phyloP scores from a whole-genome alignment of 139 green algal species.

The Zygnema circumcarinatum region DNA sequence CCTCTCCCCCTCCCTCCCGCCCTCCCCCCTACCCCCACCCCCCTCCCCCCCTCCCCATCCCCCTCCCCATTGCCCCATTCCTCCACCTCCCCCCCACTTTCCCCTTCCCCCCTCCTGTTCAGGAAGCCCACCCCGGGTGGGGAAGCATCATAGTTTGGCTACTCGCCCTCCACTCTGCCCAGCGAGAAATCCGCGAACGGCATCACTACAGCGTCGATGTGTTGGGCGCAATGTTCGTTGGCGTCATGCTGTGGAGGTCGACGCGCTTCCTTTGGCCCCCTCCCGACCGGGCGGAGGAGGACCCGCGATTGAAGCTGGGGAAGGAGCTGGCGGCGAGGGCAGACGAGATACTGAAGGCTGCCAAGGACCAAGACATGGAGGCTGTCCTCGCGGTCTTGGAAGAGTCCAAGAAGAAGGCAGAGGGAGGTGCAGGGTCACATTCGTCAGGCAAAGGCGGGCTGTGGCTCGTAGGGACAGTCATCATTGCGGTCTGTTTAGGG shows the following conservation, averaged over 20 bases:
- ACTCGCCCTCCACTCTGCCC: conserved; percentile 35
- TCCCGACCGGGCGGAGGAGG: no score
- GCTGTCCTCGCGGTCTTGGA: conserved; percentile 11
- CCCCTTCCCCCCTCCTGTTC: not conserved
- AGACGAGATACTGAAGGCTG: conserved; percentile 21
- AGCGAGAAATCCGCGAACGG: conserved; percentile 56
- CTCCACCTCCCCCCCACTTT: no score
- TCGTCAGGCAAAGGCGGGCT: not conserved
- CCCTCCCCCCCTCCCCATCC: no score
- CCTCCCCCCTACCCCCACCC: no score
- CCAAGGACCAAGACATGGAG: conserved; percentile 51
- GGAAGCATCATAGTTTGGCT: conserved; percentile 18
- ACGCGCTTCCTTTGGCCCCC: conserved; percentile 36
- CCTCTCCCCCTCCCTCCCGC: no score
- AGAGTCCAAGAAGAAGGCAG: not conserved
- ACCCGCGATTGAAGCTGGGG: not conserved
- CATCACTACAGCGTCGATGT: conserved; percentile 59
- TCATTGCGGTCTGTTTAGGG: not conserved
- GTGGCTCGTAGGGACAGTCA: not conserved
- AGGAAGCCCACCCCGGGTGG: conserved; percentile 51
- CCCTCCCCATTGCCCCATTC: no score
- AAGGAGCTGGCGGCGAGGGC: not conserved
- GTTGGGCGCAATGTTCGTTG: conserved; percentile 40
- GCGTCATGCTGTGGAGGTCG: conserved; percentile 34
- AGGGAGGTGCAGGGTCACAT: not conserved